phyloP scores from a whole-genome alignment of 352 stramenopile genomes.

The Pythium oligandrum region DNA sequence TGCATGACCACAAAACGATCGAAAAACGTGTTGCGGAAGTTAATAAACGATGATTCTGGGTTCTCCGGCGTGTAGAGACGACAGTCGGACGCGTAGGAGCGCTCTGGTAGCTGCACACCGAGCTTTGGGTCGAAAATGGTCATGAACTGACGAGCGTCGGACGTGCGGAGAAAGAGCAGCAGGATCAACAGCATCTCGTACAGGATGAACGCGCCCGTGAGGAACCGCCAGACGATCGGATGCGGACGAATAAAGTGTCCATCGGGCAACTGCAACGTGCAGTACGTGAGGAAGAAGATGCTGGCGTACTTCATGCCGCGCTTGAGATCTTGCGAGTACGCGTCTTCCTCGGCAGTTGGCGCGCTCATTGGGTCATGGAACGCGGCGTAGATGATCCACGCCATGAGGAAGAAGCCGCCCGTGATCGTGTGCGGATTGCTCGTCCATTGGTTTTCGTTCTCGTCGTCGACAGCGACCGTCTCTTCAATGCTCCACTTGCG shows the following conservation, averaged over 20 bases:
- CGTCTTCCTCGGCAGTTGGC: conserved; percentile 11
- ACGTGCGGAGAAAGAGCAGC: conserved; percentile 76
- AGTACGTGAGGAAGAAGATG: conserved; percentile 87
- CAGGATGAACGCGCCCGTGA: conserved; percentile 89
- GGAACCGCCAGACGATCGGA: conserved; percentile 87
- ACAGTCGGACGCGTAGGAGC: conserved; percentile 81
- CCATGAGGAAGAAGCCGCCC: conserved; percentile 71
- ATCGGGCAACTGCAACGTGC: conserved; percentile 78
- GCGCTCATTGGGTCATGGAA: conserved; percentile 50
- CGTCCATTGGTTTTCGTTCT: conserved; percentile 75
- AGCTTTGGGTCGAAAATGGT: conserved; percentile 77
- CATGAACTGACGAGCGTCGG: conserved; percentile 81
- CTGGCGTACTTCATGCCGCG: conserved; percentile 74
- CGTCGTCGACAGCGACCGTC: conserved; percentile 64
- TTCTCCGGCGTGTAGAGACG: conserved; percentile 86
- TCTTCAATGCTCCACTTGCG: conserved; percentile 85
- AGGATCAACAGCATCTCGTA: conserved; percentile 90
- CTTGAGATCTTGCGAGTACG: conserved; percentile 45
- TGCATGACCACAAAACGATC: conserved; percentile 90
- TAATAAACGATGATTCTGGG: conserved; percentile 68
- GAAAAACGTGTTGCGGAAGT: conserved; percentile 75
- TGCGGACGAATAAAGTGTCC: conserved; percentile 86
- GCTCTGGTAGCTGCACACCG: conserved; percentile 72
- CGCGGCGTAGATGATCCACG: conserved; percentile 83
- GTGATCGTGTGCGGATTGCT: conserved; percentile 81